Evolutionary conservation across 306 rosid genomes (phyloP), one percentile per base, ranked within the genome.

Genomic region (Fragaria vesca): DNA sequence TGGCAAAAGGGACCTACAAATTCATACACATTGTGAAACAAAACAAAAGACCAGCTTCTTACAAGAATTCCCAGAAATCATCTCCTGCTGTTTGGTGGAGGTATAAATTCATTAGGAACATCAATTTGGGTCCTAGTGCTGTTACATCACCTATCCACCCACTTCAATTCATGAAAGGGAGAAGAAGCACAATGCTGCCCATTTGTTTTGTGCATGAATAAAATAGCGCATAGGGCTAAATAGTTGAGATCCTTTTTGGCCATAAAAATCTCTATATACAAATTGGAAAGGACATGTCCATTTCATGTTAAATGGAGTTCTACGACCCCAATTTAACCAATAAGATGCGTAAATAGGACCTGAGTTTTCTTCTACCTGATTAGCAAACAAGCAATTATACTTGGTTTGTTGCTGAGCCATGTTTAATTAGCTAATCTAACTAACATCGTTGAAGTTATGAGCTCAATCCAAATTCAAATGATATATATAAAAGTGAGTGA

Each of bases 21-120:
- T 8, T 28, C 30, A 62, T 28, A 58, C 63, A 48, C 0, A 48
- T 17, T 12, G 75, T 69, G 87, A 73, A 73, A 67, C 71, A 34
- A 74, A 84, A 75, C 47, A 18, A 84, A 80, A 77, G 62, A 40
- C 66, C 79, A 30, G 38, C 79, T 77, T 55, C 26, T 12, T 36
- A 51, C 60, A 66, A 58, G 38, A 76, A 76, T 46, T 76, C 67
- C 76, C 58, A 69, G 42, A 63, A 71, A 57, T 7, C 42, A n/a
- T 40, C 18, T 68, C 62, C 16, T 72, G 76, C 79, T 72, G 84
- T 77, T 77, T 84, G 84, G 84, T 80, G 57, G 73, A 80, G 80
- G 79, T 67, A 51, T 74, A 47, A 60, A 38, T 66, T 32, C 69
- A 63, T 15, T 6, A 12, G 16, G n/a, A 61, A 15, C 18, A 1